Base-by-base conservation (phyloP, 75 land plant species). In the Larix kaempferi region DNA sequence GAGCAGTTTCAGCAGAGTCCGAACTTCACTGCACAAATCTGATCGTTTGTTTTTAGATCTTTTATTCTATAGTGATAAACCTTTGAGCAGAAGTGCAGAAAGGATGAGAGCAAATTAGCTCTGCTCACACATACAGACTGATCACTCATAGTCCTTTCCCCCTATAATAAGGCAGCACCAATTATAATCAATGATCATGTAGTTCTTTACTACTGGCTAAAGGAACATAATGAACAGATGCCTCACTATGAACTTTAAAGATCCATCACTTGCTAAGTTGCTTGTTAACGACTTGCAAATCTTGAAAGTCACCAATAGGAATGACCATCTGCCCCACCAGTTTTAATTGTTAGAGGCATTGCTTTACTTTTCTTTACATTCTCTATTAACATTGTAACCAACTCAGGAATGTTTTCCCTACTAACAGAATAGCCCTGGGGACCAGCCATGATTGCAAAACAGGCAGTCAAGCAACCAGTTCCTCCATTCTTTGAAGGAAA, bases 291-390 rank as follows among this genome's bases (percentile, higher is more conserved):
- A 95, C 98, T 77, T 89, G 78, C 83, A 93, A 35, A 64, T 93
- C 92, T 73, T 93, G 98, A 78, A 88, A 54, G 62, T 87, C 91
- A 13, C 98, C 96, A 14, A 95, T 94, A 25, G 98, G 98, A 22
- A 95, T 95, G 52, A 93, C 98, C 92, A 95, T 82, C 52, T 96
- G 87, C 8, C 98, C 96, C 1, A 96, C 96, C 22, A 91, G 96
- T 78, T 93, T 95, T 78, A 95, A 75, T 80, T 95, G 98, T 33
- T 95, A 93, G 74, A 19, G 82, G 76, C 72, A 90, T 88, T 6
- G 93, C 98, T 65, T 78, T 80, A 83, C 95, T 91, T 73, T 78
- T 87, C 74, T 88, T 76, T 13, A 93, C 92, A 77, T 95, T 93
- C 44, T 88, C 80, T 39, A 89, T 80, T 15, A 95, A 93, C 6